Evolutionary conservation across 2,329 filamentous ascomycete genomes (phyloP), one percentile per base, ranked within the genome.

Genomic region (Paecilomyces sp.): DNA sequence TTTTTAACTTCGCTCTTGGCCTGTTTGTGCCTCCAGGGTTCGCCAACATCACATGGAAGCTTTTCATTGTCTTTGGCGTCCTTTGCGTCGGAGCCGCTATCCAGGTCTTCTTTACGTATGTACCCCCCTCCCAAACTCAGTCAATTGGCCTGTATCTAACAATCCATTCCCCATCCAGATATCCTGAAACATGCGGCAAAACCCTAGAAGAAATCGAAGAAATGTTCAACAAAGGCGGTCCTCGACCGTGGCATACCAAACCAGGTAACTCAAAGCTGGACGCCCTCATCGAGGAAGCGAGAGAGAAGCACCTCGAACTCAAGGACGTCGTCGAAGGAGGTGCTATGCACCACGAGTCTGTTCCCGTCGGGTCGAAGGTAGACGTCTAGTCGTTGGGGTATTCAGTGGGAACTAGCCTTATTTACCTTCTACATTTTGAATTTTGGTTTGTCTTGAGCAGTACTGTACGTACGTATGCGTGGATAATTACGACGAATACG

Each of bases 1-100:
- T 83, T 5, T 84, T 85, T 76, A 86, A 85, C 70, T 85, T 85
- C 66, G 84, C 83, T 0, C 75, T 86, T 12, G 83, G 82, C 34
- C 76, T 85, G 50, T 85, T 84, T 70, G 79, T 84, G 1, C 84
- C 84, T 3, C 80, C 83, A 0, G 83, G 78, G 0, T 84, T 87
- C 72, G 72, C 76, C 55, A 85, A 85, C 68, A 86, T 86, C 68
- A 77, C 76, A 28, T 85, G 80, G 72, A 80, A 80, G 61, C 73
- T 82, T 12, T 83, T 81, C 67, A 77, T 83, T 51, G 71, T 82
- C 25, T 83, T 82, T 61, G 79, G 80, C 0, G 65, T 71, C 5
- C 69, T 83, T 55, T 82, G 79, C 60, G 60, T 81, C n/a, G 71
- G 69, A 1, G 79, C 73, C 6, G 76, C 78, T 0, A 61, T 77